phyloP scores from a whole-genome alignment of 768 basidiomycete species.

The Hygrophoropsis aurantiaca region DNA sequence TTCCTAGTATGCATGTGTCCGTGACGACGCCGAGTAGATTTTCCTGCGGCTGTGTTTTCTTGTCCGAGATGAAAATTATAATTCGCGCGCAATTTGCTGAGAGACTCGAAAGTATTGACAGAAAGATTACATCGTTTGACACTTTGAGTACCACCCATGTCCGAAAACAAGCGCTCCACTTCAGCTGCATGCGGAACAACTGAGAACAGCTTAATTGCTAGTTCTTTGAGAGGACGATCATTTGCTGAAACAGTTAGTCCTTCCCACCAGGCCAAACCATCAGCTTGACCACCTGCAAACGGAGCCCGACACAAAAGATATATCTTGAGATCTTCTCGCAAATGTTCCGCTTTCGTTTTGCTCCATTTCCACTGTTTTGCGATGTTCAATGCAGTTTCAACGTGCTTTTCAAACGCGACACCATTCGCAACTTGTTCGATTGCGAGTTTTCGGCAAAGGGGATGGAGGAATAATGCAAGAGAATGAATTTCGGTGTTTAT shows the following conservation, averaged over 20 bases:
- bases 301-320: slow-evolving; percentile 20
- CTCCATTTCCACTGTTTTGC: slow-evolving; percentile 27
- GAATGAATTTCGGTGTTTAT: slow-evolving; percentile 18
- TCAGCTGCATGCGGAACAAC: slow-evolving; percentile 22
- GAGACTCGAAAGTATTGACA: slow-evolving; percentile 12
- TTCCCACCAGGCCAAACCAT: slow-evolving; percentile 28
- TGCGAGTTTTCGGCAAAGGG: slow-evolving; percentile 13
- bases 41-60: not conserved
- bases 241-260: slow-evolving; percentile 8
- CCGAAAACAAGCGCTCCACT: slow-evolving; percentile 22
- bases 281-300: slow-evolving; percentile 19
- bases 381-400: slow-evolving; percentile 8
- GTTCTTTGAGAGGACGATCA: slow-evolving; percentile 5
- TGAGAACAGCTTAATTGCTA: slow-evolving; percentile 2
- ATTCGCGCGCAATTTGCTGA: slow-evolving; percentile 15
- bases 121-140: slow-evolving; percentile 11
- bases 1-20: slow-evolving; percentile 19
- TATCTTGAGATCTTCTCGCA: slow-evolving; percentile 20
- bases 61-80: slow-evolving; percentile 7
- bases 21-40: slow-evolving; percentile 13
- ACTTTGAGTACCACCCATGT: slow-evolving; percentile 15
- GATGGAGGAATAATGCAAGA: slow-evolving; percentile 20
- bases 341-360: slow-evolving; percentile 12
- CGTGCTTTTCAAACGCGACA: slow-evolving; percentile 2
- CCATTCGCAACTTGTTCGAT: slow-evolving; percentile 7